Evolutionary conservation across 2,329 filamentous ascomycete genomes (phyloP).

Genomic region (Fusarium equiseti): DNA sequence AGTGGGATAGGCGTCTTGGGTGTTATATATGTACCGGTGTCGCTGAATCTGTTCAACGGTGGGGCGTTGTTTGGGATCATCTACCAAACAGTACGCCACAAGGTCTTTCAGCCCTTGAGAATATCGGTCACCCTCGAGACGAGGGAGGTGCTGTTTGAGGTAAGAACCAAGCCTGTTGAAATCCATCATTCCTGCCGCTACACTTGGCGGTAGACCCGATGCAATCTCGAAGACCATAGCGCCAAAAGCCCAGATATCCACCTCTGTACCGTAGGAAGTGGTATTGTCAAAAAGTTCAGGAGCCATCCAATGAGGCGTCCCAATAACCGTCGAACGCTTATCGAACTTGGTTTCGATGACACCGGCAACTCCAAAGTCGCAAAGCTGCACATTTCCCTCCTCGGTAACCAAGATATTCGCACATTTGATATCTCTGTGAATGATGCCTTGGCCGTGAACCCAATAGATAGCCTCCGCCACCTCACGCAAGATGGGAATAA

Average conservation of each 20-base stretch:
- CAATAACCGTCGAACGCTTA: slow-evolving; percentile 84
- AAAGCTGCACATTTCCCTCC: slow-evolving; percentile 80
- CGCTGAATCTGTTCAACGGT: slow-evolving; percentile 76
- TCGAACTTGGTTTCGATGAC: slow-evolving; percentile 80
- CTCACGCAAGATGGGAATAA: slow-evolving; percentile 75
- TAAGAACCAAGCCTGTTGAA: slow-evolving; percentile 66
- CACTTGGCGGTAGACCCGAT: slow-evolving; percentile 80
- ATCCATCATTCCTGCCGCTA: slow-evolving; percentile 62
- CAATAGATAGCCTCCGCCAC: slow-evolving; percentile 74
- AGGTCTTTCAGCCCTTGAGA: slow-evolving; percentile 76
- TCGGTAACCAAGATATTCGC: slow-evolving; percentile 86
- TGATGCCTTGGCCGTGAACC: slow-evolving; percentile 76
- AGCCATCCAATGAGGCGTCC: slow-evolving; percentile 89
- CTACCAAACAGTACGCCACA: slow-evolving; percentile 78
- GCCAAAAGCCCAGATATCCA: slow-evolving; percentile 89
- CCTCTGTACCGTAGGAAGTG: slow-evolving; percentile 75
- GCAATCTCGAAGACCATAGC: slow-evolving; percentile 86
- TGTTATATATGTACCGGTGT: slow-evolving; percentile 76
- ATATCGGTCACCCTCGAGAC: slow-evolving; percentile 78
- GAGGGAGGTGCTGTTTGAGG: slow-evolving; percentile 72
- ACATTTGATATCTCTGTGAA: slow-evolving; percentile 79
- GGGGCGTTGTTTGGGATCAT: slow-evolving; percentile 75
- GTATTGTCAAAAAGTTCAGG: slow-evolving; percentile 78
- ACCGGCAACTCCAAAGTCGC: slow-evolving; percentile 86
- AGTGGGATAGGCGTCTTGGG: slow-evolving; percentile 72